These are phyloP conservation scores for Scheffersomyces lignicola DNA, from an alignment of 1,139 yeast genomes.

Conservation along the genomic window DNA sequence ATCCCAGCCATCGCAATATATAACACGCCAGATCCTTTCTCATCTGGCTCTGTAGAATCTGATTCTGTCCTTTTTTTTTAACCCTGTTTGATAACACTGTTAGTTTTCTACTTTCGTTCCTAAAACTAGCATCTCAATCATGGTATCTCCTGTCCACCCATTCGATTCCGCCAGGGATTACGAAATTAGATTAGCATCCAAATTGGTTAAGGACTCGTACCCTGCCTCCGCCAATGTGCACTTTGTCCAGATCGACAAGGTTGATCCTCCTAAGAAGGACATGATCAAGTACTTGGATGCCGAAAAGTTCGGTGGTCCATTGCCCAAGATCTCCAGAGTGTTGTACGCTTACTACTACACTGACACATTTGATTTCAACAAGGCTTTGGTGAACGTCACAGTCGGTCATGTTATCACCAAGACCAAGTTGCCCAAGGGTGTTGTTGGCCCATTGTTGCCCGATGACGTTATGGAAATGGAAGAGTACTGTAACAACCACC, in stretches of 20 bases:
- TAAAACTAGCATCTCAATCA: too few species aligned
- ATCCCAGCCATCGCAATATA: too few species aligned
- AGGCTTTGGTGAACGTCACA: constrained; percentile 71
- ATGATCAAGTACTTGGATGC: constrained; percentile 71
- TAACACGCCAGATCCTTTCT: neutral
- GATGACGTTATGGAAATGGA: constrained; percentile 66
- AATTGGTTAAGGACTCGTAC: constrained; percentile 60
- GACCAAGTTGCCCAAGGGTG: constrained; percentile 58
- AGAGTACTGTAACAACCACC: constrained; percentile 51
- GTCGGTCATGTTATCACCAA: constrained; percentile 64
- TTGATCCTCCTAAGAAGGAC: constrained; percentile 80
- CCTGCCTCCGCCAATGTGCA: constrained; percentile 53
- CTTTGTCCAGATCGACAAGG: constrained; percentile 69
- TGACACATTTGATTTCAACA: constrained; percentile 57
- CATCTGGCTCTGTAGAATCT: neutral
- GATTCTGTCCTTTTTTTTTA: too few species aligned
- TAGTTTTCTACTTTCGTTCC: too few species aligned
- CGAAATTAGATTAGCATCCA: constrained; percentile 65
- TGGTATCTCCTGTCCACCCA: constrained; percentile 38
- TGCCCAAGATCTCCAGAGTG: constrained; percentile 64
- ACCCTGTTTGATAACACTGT: too few species aligned
- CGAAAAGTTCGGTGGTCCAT: constrained; percentile 56
- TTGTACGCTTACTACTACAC: constrained; percentile 69
- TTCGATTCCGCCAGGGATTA: constrained; percentile 68
- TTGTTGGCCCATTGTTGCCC: constrained; percentile 73